Conservation (phyloP, 305 asterid species). For the Nicotiana rustica region DNA sequence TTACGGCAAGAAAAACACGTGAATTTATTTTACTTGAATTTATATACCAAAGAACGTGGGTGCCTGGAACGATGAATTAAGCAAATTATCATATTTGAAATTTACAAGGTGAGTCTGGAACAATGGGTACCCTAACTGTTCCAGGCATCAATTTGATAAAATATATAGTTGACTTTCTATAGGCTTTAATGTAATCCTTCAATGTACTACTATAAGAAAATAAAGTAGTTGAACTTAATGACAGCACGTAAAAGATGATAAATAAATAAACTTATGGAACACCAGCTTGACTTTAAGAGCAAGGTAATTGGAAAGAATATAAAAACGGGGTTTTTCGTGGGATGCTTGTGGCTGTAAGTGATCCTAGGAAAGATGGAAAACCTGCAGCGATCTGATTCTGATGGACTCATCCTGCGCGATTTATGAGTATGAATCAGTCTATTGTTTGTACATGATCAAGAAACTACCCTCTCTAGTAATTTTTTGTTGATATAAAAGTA, state of each 20-base stretch:
- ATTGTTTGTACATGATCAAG: neutral
- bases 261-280: no score
- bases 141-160: neutral
- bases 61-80: neutral
- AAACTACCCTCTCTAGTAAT: neutral
- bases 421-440: conserved; percentile 62
- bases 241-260: no score
- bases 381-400: conserved; percentile 75
- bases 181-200: neutral
- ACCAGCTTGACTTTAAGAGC: no score
- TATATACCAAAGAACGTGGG: neutral
- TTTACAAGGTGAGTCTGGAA: neutral
- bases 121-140: neutral
- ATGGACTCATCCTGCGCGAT: conserved; percentile 69
- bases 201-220: neutral
- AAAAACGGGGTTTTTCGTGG: conserved; percentile 50
- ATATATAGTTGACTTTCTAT: no score
- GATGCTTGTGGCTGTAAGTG: conserved; percentile 78
- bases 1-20: no score
- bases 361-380: conserved; percentile 88
- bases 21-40: neutral
- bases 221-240: neutral
- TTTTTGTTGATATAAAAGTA: neutral
- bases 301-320: conserved; percentile 36
- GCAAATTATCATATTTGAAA: neutral